Conservation (phyloP, 192 early-diverging fungal genomes). For the Mortierella claussenii region DNA sequence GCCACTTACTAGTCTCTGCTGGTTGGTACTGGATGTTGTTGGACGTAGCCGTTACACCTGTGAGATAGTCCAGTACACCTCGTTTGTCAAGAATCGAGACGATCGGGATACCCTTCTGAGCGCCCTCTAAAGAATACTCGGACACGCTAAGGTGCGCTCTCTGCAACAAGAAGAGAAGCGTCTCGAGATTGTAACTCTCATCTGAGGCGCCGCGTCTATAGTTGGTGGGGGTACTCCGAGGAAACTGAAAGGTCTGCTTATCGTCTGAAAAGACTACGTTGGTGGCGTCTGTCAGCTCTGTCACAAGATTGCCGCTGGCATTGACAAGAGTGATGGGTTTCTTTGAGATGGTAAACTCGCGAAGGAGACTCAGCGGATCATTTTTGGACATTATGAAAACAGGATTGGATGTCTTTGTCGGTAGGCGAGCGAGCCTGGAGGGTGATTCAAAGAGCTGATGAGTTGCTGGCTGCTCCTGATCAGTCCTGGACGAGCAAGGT, state of each 20-base stretch:
- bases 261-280: slow-evolving; percentile 68
- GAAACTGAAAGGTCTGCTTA: slow-evolving; percentile 58
- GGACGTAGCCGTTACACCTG: slow-evolving; percentile 60
- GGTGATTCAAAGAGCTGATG: slow-evolving; percentile 3
- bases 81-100: slow-evolving; percentile 82
- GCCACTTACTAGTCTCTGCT: slow-evolving; percentile 22
- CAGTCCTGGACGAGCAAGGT: too few species aligned
- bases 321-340: slow-evolving; percentile 63
- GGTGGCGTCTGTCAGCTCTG: slow-evolving; percentile 56
- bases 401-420: too few species aligned
- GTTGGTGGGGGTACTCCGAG: slow-evolving; percentile 66
- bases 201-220: slow-evolving; percentile 65
- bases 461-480: too few species aligned
- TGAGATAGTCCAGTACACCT: slow-evolving; percentile 78
- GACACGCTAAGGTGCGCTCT: slow-evolving; percentile 72
- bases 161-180: slow-evolving; percentile 78
- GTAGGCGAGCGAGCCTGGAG: neutral
- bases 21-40: slow-evolving; percentile 48
- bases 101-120: slow-evolving; percentile 65
- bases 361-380: slow-evolving; percentile 66
- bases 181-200: slow-evolving; percentile 75
- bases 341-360: slow-evolving; percentile 67
- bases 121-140: slow-evolving; percentile 76
- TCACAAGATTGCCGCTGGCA: slow-evolving; percentile 50
- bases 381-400: slow-evolving; percentile 46